Evolutionary conservation across 305 asterid species (phyloP).

Genomic region (Solanum hybrid): DNA sequence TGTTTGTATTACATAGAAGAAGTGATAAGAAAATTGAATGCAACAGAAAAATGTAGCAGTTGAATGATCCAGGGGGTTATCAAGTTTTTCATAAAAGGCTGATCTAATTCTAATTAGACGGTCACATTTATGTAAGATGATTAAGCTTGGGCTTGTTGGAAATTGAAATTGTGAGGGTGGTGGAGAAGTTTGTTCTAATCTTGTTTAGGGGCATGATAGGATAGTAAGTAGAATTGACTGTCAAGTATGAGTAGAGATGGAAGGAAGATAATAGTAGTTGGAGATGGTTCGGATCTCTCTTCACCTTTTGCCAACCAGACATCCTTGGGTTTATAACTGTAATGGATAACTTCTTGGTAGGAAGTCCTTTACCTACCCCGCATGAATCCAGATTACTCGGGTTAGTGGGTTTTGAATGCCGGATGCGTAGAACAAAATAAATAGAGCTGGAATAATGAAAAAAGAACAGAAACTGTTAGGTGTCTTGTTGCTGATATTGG

Average conservation of each 20-base stretch:
- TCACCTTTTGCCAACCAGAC: neutral
- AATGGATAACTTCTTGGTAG: neutral
- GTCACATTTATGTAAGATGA: neutral
- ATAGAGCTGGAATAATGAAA: neutral
- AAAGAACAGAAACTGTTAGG: neutral
- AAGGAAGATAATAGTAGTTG: neutral
- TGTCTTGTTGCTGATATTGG: neutral
- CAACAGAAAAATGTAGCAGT: neutral
- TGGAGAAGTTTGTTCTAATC: neutral
- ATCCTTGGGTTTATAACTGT: neutral
- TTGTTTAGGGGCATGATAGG: neutral
- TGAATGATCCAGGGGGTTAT: neutral
- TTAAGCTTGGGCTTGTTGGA: neutral
- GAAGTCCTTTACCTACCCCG: neutral
- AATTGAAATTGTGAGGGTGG: neutral
- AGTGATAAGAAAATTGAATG: neutral
- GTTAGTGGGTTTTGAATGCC: neutral
- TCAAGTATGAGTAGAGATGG: neutral
- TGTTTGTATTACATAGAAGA: neutral
- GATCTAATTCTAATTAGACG: neutral
- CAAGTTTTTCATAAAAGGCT: neutral
- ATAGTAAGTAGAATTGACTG: neutral
- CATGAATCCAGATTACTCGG: neutral
- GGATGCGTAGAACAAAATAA: neutral
- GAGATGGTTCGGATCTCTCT: neutral